phyloP scores from a whole-genome alignment of 1,139 yeast genomes.

The Nematodospora anomalae region DNA sequence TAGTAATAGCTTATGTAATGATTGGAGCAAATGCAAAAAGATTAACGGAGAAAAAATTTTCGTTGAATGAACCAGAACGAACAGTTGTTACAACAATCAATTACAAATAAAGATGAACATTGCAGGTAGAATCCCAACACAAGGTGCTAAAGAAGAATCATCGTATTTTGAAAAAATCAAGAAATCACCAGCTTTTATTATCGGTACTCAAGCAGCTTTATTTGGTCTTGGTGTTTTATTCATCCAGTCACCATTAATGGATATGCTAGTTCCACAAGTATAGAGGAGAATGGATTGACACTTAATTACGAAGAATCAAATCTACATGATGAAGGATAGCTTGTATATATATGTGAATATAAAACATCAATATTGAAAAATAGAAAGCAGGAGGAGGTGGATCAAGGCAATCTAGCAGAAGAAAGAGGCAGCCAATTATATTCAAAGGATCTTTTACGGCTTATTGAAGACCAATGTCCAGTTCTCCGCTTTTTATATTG shows the following conservation, averaged over 20 bases:
- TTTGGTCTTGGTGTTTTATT: constrained; percentile 74
- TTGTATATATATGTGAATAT: background rate
- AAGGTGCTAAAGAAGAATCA: constrained; percentile 23
- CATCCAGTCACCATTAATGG: constrained; percentile 78
- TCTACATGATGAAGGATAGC: background rate
- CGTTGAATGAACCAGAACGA: background rate
- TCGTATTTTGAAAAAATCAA: constrained; percentile 52
- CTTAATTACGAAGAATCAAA: background rate
- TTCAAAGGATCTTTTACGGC: too few relatives aligned
- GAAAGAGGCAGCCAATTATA: too few relatives aligned
- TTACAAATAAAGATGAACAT: constrained; percentile 16
- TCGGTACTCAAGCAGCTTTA: constrained; percentile 60
- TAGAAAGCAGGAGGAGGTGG: background rate
- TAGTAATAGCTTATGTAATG: too few relatives aligned
- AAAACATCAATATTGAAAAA: background rate
- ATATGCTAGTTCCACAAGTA: constrained; percentile 76
- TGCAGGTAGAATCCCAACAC: constrained; percentile 27
- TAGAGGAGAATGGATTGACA: constrained; percentile 17
- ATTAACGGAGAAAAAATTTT: too few relatives aligned
- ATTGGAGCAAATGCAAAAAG: too few relatives aligned
- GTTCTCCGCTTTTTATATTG: too few relatives aligned
- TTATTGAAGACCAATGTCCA: too few relatives aligned
- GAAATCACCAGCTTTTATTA: constrained; percentile 63
- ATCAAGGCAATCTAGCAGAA: too few relatives aligned
- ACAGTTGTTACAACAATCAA: background rate